Evolutionary conservation across 371 early-diverging fungal genomes (phyloP), one percentile per base, ranked within the genome.

Genomic region (Haplosporangium sp.): DNA sequence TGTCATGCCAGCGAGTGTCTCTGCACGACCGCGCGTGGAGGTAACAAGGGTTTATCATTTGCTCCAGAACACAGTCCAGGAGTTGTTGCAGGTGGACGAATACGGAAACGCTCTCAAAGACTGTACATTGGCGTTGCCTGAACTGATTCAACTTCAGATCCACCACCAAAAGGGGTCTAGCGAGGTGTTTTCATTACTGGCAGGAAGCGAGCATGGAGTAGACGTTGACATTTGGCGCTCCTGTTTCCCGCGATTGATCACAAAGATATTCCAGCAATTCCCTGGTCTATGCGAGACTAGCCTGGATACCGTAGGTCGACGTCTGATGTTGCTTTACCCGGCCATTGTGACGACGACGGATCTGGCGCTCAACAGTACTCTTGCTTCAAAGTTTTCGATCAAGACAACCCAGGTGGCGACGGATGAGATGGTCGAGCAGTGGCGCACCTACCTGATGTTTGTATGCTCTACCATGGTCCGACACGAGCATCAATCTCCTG

Each of bases 361-460:
- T 55, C 67, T 56, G 38, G 62, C 67, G 16, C 72, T 74, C 52
- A 71, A 70, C 61, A 72, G 75, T 40, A 77, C 75, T 1, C 29
- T 75, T 38, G 67, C 80, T 7, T 73, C 81, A 62, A 67, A 79
- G 61, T 74, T 81, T 59, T 74, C 81, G 11, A 76, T 72, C 75
- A 79, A 83, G 74, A 73, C 67, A 12, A 75, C 67, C 0, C 70
- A 74, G 29, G 64, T 74, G 6, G 90, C 86, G 7, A 87, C 86
- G 14, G 81, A 82, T 20, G 90, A 89, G 47, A 81, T 92, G 23
- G 85, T 96, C 45, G 91, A 90, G 9, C 94, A 96, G 73, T 96
- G 94, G 94, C 84, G 88, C 29, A 85, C 89, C 5, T 93, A 92
- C 73, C 80, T 94, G 8, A 83, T 87, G 3, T 93, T 92, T 81